Evolutionary conservation across 1,284 basidiomycete genomes (phyloP), one percentile per base, ranked within the genome.

Genomic region (Apiotrichum montevideense): DNA sequence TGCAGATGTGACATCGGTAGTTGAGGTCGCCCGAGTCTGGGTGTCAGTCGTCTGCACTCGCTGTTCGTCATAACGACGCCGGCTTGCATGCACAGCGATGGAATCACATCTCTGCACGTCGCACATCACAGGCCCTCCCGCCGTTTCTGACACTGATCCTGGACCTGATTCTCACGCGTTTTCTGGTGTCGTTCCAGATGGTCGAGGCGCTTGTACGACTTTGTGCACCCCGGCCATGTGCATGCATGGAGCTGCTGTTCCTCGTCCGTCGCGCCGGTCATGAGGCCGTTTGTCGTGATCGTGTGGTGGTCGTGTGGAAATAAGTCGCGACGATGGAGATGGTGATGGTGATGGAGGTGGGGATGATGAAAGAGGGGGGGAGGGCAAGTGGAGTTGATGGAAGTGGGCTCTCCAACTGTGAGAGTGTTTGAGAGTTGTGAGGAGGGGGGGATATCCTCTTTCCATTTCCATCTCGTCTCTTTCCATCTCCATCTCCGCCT

Each of bases 111-210:
- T 21, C 21, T 21, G 21, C 21, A 21, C 21, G 21, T 42, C 40
- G 15, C 15, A 21, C 37, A 39, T 39, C 37, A 39, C 8, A 39
- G 37, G 37, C 21, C 21, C 21, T 21, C 21, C 21, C 21, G 21
- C 21, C 21, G 21, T 21, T 21, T 21, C 21, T 21, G 21, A 21
- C 21, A 21, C 21, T 21, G 21, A 21, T 21, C 21, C 21, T 21
- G 21, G 21, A 21, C 21, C 21, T 21, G 35, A 11, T 14, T 33
- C 59, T 39, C 29, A 66, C 64, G 64, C 15, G 59, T 56, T 44
- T 57, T 54, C 29, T 55, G 52, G 46, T 66, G 64, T 3, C 64
- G 55, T 52, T 66, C 60, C 1, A 63, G 49, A 35, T 64, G 62
- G 45, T 66, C 62, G 8, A 54, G 44, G 15, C 60, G 46, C 32